phyloP scores from a whole-genome alignment of 148 eudicot species.

The Selenicereus undatus region DNA sequence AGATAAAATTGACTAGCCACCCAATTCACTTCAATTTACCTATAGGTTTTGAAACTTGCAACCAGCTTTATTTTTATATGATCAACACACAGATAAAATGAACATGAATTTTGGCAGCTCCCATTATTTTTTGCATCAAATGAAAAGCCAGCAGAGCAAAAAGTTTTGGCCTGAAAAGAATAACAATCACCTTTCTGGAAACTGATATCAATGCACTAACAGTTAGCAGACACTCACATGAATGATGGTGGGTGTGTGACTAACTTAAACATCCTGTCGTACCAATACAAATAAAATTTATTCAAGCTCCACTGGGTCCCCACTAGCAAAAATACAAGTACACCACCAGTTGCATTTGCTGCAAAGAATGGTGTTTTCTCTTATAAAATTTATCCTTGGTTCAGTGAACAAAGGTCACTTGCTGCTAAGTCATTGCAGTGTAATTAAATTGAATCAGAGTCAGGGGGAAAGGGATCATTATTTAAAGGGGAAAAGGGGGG shows the following conservation, averaged over 20 bases:
- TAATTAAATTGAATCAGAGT: not conserved
- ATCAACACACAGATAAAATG: not conserved
- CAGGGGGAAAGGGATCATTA: not conserved
- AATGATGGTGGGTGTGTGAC: constrained; percentile 19
- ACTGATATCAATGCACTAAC: constrained; percentile 8
- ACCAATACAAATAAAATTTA: not conserved
- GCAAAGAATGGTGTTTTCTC: constrained; percentile 5
- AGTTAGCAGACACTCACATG: constrained; percentile 18
- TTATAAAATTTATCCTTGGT: not conserved
- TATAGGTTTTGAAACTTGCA: not conserved
- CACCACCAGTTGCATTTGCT: not conserved
- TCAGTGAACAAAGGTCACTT: not conserved
- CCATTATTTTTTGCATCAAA: constrained; percentile 1
- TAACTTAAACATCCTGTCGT: not conserved
- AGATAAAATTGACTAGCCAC: not conserved
- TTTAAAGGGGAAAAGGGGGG: no score
- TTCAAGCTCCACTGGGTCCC: constrained; percentile 9
- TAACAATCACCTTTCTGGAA: constrained; percentile 11
- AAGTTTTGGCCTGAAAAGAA: constrained; percentile 21
- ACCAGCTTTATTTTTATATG: not conserved
- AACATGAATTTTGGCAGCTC: not conserved
- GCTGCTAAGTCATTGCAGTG: not conserved
- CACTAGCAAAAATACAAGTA: not conserved
- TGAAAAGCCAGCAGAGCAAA: constrained; percentile 5
- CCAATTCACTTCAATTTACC: not conserved